phyloP scores from a whole-genome alignment of 495 filamentous ascomycete genomes.

The Darksidea phi region DNA sequence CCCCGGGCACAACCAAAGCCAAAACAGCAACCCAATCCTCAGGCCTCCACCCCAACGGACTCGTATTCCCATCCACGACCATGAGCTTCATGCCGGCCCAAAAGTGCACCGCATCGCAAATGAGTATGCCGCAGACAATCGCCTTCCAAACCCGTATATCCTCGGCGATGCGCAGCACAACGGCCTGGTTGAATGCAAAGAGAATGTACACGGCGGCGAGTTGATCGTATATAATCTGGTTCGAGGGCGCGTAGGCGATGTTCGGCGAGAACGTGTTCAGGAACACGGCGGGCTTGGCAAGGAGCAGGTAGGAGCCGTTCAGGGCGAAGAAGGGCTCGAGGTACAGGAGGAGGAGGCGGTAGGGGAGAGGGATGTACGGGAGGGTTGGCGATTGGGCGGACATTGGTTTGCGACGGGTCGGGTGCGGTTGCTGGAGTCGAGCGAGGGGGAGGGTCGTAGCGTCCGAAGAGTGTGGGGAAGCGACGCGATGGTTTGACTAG shows the following conservation, averaged over 20 bases:
- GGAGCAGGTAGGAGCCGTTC: conserved; percentile 33
- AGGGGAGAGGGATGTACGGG: conserved; percentile 35
- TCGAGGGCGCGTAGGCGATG: conserved; percentile 20
- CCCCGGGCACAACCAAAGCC: conserved; percentile 35
- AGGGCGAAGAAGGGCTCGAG: conserved; percentile 40
- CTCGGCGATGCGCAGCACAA: conserved; percentile 37
- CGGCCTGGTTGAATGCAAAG: conserved; percentile 38
- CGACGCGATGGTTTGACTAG: too few relatives aligned
- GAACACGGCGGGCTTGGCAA: conserved; percentile 31
- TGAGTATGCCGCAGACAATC: conserved; percentile 37
- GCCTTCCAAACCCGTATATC: conserved; percentile 38
- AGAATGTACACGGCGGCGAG: conserved; percentile 36
- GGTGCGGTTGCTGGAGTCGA: too few relatives aligned
- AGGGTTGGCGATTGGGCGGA: conserved; percentile 6
- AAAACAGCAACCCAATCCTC: conserved; percentile 36
- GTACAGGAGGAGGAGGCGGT: conserved; percentile 42
- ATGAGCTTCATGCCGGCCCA: conserved; percentile 31
- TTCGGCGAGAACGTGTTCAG: conserved; percentile 35
- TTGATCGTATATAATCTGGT: conserved; percentile 40
- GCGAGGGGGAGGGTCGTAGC: too few relatives aligned
- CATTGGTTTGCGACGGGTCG: not conserved
- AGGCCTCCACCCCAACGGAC: conserved; percentile 35
- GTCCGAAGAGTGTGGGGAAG: too few relatives aligned
- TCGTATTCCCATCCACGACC: conserved; percentile 28
- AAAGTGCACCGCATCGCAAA: conserved; percentile 40